Base-by-base conservation (phyloP, 495 filamentous ascomycete genomes). In the Ascodesmis nigricans region DNA sequence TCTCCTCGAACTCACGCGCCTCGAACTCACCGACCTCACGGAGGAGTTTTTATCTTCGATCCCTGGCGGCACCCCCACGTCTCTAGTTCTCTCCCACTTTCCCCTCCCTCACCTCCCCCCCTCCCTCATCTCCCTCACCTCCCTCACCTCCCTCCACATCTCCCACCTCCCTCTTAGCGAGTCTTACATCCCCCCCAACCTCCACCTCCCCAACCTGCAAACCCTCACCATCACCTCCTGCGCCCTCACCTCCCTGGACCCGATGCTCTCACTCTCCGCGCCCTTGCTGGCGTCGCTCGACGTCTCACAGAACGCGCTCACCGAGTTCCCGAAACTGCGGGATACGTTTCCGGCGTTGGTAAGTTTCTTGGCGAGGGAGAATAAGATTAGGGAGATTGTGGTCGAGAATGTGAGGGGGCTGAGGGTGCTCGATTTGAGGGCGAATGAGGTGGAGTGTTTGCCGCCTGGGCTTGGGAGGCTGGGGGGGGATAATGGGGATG, bases 401-500 rank as follows among this genome's bases (percentile, higher is more conserved):
- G 73, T 80, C 1, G 77, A 83, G 21, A 52, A 65, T 4, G 66
- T 90, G 21, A 65, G 67, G 39, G 84, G 84, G 0, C 55, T 92
- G 39, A 66, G 69, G 39, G 60, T 74, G 1, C 60, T 91, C 7
- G 78, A 92, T 55, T 65, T 80, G 5, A 67, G 66, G 36, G 79
- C 78, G 45, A 95, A 95, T 45, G 73, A 80, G 26, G 75, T 95
- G 39, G 65, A 61, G 17, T 62, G 63, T 18, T 61, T 95, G 13
- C 75, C 82, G 30, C 75, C 82, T 1, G 65, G 69, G 10, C 60
- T 95, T 8, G 35, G 18, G 24, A 13, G 19, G 24, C 30, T 23
- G 6, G 16, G 30, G 26, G 26, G 26, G n/a, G n/a, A n/a, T n/a
- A n/a, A n/a, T n/a, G 83, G 84, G 1, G 53, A 91, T 15, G 31